Base-by-base conservation (phyloP, 768 basidiomycete species). In the Rhizopogon vesiculosus region DNA sequence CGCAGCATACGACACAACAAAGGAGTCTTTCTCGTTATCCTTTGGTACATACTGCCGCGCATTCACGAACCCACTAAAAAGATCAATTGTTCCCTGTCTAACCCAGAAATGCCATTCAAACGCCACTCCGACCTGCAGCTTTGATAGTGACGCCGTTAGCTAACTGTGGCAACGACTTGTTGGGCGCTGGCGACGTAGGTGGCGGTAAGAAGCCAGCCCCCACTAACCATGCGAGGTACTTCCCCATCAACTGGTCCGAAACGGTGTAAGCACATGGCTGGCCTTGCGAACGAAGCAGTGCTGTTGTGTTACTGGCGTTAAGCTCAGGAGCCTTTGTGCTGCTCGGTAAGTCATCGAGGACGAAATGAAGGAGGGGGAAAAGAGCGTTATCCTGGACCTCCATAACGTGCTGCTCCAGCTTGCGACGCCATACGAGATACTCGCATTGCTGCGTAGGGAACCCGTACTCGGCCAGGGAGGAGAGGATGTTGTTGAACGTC, bases 281-380 rank as follows among this genome's bases (percentile, higher is more conserved):
- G 2, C 60, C 65, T 65, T 80, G 69, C 61, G 78, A 71, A 25
- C 62, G 64, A 45, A 91, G 70, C 42, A 98, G 66, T 10, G 79
- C 76, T n/a, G 71, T 71, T 16, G 93, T 95, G 68, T 96, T 97
- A 19, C 78, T 68, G 66, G 97, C 92, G 66, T 96, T 91, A 48
- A 98, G 75, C 59, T 90, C 87, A 2, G 97, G 91, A 1, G 93
- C 85, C 70, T 95, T 97, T 25, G 96, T 98, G 65, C 90, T 93
- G 25, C 95, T 97, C 5, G 97, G 97, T 18, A 99, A 78, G 70
- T 99, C 97, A 67, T 98, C 97, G 31, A 99, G 76, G 25, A 98
- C 97, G 62, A 98, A 98, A 72, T 99, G 96, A 16, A 99, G 81
- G 9, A 99, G 76, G 3, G 97, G 97, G 82, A 95, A 98, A 43